Base-by-base conservation (phyloP, 352 stramenopile species). In the Globisporangium heterothallicum region DNA sequence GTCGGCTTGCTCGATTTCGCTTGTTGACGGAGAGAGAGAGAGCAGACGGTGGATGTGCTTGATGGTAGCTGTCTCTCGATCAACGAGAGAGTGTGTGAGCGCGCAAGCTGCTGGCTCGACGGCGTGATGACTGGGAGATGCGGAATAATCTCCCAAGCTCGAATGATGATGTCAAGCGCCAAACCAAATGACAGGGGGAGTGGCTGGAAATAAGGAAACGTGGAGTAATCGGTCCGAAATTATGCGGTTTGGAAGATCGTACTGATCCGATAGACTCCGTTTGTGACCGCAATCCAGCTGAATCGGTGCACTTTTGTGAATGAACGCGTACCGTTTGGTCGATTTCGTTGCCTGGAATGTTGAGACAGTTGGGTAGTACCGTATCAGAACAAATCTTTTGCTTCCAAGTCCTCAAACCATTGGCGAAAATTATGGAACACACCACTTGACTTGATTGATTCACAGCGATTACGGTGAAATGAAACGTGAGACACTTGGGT, bases 91-190 rank as follows among this genome's bases (percentile, higher is more conserved):
- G 6, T 34, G 29, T 12, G 29, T 6, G 10, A 34, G 29, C 6
- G 29, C 29, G 6, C 29, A 10, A 34, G 29, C 10, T 6, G 10
- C 29, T 34, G 29, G n/a, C 30, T 8, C 6, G 32, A 38, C 32
- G 32, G 32, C 4, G 4, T 3, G 32, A 38, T 3, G 32, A 38
- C 32, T 16, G 19, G 5, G 8, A 41, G 42, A 2, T 21, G 6
- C 21, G 6, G 45, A 25, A 49, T 49, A 32, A 52, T 41, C 45
- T 32, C 27, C 43, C 12, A 3, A 0, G 21, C 29, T 21, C 12
- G 19, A 5, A 52, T 52, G 45, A 42, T 52, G 45, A 52, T 19
- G 45, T 14, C 45, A 52, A 42, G 29, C 7, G n/a, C 6, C 3
- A 10, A 12, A 36, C 12, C 0, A 6, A 24, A 40, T 51, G 32